These are phyloP conservation scores for Tylopilus plumbeoviolaceoides DNA, from an alignment of 768 basidiomycete species.

Conservation along the genomic window DNA sequence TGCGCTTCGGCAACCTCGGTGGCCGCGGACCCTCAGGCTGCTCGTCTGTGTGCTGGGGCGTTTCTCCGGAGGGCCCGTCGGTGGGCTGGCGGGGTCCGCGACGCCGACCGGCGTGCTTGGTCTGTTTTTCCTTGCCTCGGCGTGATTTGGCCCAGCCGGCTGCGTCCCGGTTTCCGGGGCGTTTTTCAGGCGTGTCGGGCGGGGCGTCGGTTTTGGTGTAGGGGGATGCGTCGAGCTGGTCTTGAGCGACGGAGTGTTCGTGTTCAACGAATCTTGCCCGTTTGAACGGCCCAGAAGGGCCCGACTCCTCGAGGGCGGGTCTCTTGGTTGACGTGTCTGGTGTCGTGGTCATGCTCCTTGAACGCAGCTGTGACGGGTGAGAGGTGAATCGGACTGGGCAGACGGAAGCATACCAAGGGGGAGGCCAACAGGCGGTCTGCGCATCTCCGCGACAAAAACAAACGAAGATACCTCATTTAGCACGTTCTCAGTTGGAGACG, in stretches of 20 bases:
- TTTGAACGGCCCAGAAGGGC: constrained; percentile 8
- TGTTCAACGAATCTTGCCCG: constrained; percentile 11
- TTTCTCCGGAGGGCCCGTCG: constrained; percentile 23
- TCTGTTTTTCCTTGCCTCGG: constrained; percentile 35
- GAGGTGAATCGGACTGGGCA: neutral
- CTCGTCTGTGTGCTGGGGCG: constrained; percentile 14
- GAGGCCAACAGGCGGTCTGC: neutral
- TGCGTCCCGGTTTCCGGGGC: constrained; percentile 20
- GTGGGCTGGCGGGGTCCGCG: constrained; percentile 39
- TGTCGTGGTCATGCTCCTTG: constrained; percentile 1
- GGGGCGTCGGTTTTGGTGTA: neutral
- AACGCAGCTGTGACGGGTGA: neutral
- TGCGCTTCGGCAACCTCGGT: constrained; percentile 73
- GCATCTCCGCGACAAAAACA: constrained; percentile 10
- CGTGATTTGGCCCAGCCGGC: constrained; percentile 33
- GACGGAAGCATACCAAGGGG: neutral
- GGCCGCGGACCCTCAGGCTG: constrained; percentile 38
- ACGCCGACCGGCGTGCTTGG: constrained; percentile 35
- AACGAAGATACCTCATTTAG: constrained; percentile 15
- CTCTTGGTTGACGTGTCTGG: constrained; percentile 7
- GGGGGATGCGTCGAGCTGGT: too few species aligned
- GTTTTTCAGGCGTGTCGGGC: constrained; percentile 1
- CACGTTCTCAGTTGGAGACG: neutral
- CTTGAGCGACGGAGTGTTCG: neutral
- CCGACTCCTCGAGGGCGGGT: neutral